Evolutionary conservation across 257 asterid species (phyloP).

Genomic region (Solanum paucissectum): DNA sequence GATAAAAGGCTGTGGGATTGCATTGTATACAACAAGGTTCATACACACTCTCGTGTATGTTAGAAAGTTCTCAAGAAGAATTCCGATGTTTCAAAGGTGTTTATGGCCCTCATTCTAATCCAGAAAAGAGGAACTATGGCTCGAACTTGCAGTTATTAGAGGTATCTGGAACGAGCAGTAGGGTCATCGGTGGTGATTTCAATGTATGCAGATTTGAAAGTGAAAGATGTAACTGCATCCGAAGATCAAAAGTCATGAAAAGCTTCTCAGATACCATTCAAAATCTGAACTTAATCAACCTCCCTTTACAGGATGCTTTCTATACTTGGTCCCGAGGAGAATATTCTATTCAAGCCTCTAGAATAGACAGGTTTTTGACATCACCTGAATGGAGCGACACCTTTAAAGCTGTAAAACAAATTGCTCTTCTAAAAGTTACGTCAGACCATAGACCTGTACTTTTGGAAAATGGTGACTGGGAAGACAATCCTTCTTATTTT

Average conservation of each 20-base stretch:
- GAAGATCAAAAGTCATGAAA: neutral
- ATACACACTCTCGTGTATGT: neutral
- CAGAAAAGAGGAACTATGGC: neutral
- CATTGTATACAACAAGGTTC: neutral
- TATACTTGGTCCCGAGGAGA: neutral
- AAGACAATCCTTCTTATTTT: neutral
- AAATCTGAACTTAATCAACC: neutral
- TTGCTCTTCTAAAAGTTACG: neutral
- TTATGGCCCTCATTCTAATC: neutral
- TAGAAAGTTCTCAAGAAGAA: neutral
- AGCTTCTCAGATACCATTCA: neutral
- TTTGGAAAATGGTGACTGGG: neutral
- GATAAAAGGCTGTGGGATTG: neutral
- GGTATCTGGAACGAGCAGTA: neutral
- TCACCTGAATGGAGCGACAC: neutral
- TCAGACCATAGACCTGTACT: neutral
- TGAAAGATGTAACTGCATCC: neutral
- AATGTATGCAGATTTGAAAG: neutral
- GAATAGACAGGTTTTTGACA: neutral
- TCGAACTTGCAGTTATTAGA: neutral
- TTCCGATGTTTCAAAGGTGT: neutral
- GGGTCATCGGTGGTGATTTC: neutral
- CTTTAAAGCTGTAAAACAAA: neutral
- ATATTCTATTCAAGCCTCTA: neutral
- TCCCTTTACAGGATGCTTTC: neutral